Evolutionary conservation across 2,329 filamentous ascomycete species (phyloP).

Genomic region (Nannizziopsis barbatae): DNA sequence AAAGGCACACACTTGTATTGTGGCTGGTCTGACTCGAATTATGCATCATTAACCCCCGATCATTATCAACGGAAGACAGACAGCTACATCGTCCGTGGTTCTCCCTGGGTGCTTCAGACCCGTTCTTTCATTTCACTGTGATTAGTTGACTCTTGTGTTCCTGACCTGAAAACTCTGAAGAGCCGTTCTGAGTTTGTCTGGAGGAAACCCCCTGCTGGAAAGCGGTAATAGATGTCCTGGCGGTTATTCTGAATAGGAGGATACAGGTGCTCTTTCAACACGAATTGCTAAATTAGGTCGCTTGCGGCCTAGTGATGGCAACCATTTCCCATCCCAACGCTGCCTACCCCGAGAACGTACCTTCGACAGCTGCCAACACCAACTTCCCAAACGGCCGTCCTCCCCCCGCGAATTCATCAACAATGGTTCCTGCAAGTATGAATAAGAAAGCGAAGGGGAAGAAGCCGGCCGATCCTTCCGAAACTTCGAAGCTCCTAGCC

Average conservation of each 20-base stretch:
- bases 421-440: conserved; percentile 41
- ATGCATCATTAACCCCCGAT: no score
- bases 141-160: not conserved
- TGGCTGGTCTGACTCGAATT: no score
- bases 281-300: conserved; percentile 4
- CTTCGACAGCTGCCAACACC: conserved; percentile 6
- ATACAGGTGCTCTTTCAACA: not conserved
- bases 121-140: no score
- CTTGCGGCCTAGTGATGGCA: conserved; percentile 9
- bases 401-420: conserved; percentile 19
- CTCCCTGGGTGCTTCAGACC: no score
- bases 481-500: conserved; percentile 82
- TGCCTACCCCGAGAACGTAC: conserved; percentile 5
- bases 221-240: not conserved
- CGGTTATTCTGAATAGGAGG: not conserved
- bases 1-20: no score
- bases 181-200: not conserved
- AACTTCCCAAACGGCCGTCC: conserved; percentile 13
- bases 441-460: conserved; percentile 74
- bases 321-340: conserved; percentile 3
- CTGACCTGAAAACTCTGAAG: conserved; percentile 10
- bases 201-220: not conserved
- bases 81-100: no score
- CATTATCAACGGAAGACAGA: no score
- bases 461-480: conserved; percentile 71